Percentiles rank a stretch among this genome's conserved stretches.
These are phyloP conservation scores for Botrytis pseudocinerea DNA, from an alignment of 2,329 filamentous ascomycete genomes.

Conservation along the genomic window DNA sequence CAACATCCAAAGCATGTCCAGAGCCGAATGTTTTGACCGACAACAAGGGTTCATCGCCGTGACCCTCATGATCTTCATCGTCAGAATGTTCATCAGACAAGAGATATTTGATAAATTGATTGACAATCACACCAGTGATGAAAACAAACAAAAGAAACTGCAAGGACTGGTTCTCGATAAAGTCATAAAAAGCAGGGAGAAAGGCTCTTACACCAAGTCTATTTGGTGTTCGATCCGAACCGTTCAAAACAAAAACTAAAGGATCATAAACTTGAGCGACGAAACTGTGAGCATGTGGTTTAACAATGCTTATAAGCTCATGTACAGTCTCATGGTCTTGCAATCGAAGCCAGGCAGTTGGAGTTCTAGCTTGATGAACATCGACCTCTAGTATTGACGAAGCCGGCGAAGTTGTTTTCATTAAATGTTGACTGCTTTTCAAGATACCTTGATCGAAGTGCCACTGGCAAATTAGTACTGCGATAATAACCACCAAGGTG, in stretches of 20 bases:
- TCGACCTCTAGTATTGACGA: constrained; percentile 52
- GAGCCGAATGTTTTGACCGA: constrained; percentile 60
- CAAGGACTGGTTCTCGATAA: constrained; percentile 58
- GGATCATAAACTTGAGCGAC: constrained; percentile 74
- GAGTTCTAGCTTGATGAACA: constrained; percentile 74
- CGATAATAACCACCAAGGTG: constrained; percentile 69
- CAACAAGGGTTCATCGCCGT: constrained; percentile 53
- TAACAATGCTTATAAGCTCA: constrained; percentile 75
- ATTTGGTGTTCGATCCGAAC: constrained; percentile 62
- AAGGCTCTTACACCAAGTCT: constrained; percentile 49
- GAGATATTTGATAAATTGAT: constrained; percentile 72
- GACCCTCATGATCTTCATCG: constrained; percentile 47
- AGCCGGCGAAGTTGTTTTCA: not conserved
- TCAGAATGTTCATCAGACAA: constrained; percentile 60
- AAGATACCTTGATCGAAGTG: constrained; percentile 63
- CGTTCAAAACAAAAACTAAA: constrained; percentile 68
- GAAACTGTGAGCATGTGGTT: constrained; percentile 69
- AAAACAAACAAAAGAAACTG: constrained; percentile 65
- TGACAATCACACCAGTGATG: constrained; percentile 63
- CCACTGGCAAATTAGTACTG: constrained; percentile 72
- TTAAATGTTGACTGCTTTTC: constrained; percentile 32
- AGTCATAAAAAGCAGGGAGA: constrained; percentile 64
- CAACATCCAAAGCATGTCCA: constrained; percentile 70
- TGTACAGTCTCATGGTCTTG: constrained; percentile 78
- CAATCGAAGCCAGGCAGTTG: constrained; percentile 71